Conservation (phyloP, 805 yeast genomes). For the Candida sonorensis region DNA sequence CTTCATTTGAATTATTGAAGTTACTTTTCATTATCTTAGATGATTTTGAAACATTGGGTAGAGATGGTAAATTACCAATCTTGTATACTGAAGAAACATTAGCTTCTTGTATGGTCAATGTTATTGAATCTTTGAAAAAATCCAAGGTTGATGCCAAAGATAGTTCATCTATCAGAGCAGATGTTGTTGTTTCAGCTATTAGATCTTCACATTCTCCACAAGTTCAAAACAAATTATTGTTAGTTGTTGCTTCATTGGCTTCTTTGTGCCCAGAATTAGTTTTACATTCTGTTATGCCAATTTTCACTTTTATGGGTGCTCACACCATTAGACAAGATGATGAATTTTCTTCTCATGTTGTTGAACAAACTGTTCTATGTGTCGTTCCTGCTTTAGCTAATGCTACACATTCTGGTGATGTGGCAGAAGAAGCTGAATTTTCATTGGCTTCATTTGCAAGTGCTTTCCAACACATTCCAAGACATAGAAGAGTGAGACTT, state of each 20-base stretch:
- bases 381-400: slow-evolving; percentile 85
- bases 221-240: slow-evolving; percentile 80
- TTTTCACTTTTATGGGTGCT: slow-evolving; percentile 98
- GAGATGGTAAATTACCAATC: slow-evolving; percentile 88
- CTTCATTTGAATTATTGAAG: slow-evolving; percentile 32
- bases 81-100: slow-evolving; percentile 85
- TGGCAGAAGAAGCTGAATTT: slow-evolving; percentile 68
- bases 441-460: slow-evolving; percentile 84
- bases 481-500: slow-evolving; percentile 87
- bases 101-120: slow-evolving; percentile 75
- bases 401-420: slow-evolving; percentile 32
- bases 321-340: slow-evolving; percentile 96
- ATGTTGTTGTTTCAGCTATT: slow-evolving; percentile 83
- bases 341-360: slow-evolving; percentile 86
- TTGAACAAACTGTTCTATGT: slow-evolving; percentile 82
- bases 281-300: slow-evolving; percentile 97
- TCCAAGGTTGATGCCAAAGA: slow-evolving; percentile 35
- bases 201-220: slow-evolving; percentile 89
- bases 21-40: slow-evolving; percentile 52
- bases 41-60: slow-evolving; percentile 77
- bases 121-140: slow-evolving; percentile 50
- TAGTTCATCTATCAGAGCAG: slow-evolving; percentile 72
- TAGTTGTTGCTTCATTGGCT: slow-evolving; percentile 85
- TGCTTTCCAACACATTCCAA: slow-evolving; percentile 92
- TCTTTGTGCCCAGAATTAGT: slow-evolving; percentile 85